Conservation (phyloP, 371 early-diverging fungal species). For the Circinella umbellata region DNA sequence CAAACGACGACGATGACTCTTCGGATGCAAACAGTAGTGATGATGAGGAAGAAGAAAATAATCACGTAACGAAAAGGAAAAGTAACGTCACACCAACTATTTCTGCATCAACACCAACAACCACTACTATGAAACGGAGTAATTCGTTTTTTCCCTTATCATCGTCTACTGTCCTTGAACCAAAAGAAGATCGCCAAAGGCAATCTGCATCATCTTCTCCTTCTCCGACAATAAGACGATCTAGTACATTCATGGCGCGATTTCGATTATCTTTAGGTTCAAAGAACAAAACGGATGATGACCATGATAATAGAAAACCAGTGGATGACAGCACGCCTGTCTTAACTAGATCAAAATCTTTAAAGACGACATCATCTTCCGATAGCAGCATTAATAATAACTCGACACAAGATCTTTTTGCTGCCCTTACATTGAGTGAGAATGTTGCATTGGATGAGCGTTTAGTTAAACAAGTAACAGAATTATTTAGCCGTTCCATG, state of each 20-base stretch:
- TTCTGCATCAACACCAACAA: slow-evolving; percentile 11
- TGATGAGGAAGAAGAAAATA: slow-evolving; percentile 1
- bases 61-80: not conserved
- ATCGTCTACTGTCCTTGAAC: not conserved
- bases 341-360: slow-evolving; percentile 1
- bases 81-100: slow-evolving; percentile 1
- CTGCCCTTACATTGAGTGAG: slow-evolving; percentile 32
- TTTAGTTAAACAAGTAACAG: slow-evolving; percentile 63
- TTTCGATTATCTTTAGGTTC: slow-evolving; percentile 25
- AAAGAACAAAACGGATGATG: slow-evolving; percentile 21
- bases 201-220: slow-evolving; percentile 3
- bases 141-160: not conserved
- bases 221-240: slow-evolving; percentile 24
- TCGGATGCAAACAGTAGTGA: not conserved
- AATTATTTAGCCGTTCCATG: slow-evolving; percentile 65
- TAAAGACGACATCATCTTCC: slow-evolving; percentile 2
- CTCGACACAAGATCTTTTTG: slow-evolving; percentile 18
- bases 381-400: slow-evolving; percentile 15
- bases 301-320: not conserved
- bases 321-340: not conserved
- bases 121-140: not conserved
- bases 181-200: not conserved
- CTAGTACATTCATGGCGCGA: slow-evolving; percentile 33
- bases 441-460: slow-evolving; percentile 59
- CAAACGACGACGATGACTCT: not conserved